Conservation (phyloP, 257 asterid species). For the Nicotiana tabacum region DNA sequence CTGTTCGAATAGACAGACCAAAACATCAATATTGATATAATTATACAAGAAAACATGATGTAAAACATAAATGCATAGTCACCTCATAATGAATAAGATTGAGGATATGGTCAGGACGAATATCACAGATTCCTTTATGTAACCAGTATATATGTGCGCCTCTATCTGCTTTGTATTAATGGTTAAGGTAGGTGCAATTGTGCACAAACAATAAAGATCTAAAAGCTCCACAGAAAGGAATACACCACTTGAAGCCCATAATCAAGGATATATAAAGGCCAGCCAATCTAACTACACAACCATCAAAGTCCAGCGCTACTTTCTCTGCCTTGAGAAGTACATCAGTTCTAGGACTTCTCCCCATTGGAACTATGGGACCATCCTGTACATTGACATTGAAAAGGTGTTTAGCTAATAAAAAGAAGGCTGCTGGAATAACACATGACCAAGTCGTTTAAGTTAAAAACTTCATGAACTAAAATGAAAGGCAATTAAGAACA, state of each 20-base stretch:
- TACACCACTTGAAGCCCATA: conserved; percentile 9
- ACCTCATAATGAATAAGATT: conserved; percentile 97
- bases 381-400: conserved; percentile 38
- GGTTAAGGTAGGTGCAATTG: conserved; percentile 44
- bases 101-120: conserved; percentile 91
- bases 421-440: not conserved
- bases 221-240: not conserved
- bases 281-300: conserved; percentile 88
- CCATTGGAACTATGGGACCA: conserved; percentile 75
- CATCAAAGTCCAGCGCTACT: conserved; percentile 72
- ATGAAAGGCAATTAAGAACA: too few relatives aligned
- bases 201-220: not conserved
- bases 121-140: conserved; percentile 61
- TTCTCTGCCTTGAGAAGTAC: conserved; percentile 78
- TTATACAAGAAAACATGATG: not conserved
- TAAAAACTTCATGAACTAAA: not conserved
- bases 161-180: conserved; percentile 68
- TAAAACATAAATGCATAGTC: conserved; percentile 6
- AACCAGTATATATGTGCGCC: conserved; percentile 89
- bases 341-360: conserved; percentile 87
- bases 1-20: conserved; percentile 25
- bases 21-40: not conserved
- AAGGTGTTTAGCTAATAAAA: not conserved
- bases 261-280: conserved; percentile 95
- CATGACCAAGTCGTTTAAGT: not conserved